These are phyloP conservation scores for Achaetomiella virescens DNA, from an alignment of 495 filamentous ascomycete genomes.

Conservation along the genomic window DNA sequence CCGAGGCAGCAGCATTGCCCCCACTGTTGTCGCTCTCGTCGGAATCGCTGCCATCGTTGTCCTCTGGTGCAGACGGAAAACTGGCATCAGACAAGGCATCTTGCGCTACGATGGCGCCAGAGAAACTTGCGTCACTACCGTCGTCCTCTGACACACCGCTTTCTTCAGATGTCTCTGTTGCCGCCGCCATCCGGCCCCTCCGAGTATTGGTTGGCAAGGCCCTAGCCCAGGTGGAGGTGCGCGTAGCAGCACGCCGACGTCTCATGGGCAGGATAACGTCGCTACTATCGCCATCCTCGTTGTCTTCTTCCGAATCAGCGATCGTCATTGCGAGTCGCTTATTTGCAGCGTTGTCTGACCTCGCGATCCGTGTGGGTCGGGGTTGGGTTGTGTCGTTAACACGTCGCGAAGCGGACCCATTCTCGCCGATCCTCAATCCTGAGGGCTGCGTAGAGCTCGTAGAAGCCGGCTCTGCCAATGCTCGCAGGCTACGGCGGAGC, in stretches of 20 bases:
- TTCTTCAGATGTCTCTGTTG: background rate
- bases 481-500: slow-evolving; percentile 10
- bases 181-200: background rate
- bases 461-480: background rate
- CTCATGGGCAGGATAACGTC: slow-evolving; percentile 1
- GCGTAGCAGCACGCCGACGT: background rate
- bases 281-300: slow-evolving; percentile 12
- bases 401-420: background rate
- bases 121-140: background rate
- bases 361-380: background rate
- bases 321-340: slow-evolving; percentile 7
- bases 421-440: background rate
- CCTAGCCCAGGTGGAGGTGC: background rate
- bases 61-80: background rate
- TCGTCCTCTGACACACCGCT: slow-evolving; percentile 1
- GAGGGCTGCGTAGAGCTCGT: background rate
- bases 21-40: slow-evolving; percentile 8
- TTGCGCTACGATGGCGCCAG: background rate
- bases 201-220: background rate
- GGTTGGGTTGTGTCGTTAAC: background rate
- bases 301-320: slow-evolving; percentile 14
- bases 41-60: slow-evolving; percentile 1
- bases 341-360: background rate
- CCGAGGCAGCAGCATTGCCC: slow-evolving; percentile 1
- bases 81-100: background rate